Evolutionary conservation across 306 rosid genomes (phyloP).

Genomic region (Vigna reflexopilosa): DNA sequence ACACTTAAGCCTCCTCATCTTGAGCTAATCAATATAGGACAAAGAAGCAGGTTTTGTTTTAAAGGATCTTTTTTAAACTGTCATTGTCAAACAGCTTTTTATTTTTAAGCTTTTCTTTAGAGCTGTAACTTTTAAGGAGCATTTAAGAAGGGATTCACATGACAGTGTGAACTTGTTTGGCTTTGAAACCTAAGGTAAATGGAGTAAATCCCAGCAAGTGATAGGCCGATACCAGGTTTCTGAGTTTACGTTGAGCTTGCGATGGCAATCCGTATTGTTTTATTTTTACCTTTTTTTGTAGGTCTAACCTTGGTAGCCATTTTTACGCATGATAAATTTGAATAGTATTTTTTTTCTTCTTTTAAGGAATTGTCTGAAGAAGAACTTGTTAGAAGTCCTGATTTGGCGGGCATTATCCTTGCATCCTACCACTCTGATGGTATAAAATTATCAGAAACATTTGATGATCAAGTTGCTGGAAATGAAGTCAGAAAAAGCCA

Average conservation of each 20-base stretch:
- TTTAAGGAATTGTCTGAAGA: constrained; percentile 46
- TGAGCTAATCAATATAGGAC: neutral
- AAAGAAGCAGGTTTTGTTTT: neutral
- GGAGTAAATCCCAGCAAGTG: constrained; percentile 28
- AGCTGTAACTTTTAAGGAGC: neutral
- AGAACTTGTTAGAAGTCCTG: constrained; percentile 43
- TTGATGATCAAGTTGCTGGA: constrained; percentile 36
- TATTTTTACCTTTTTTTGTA: neutral
- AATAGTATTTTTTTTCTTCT: constrained; percentile 9
- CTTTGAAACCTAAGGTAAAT: constrained; percentile 28
- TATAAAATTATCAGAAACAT: constrained; percentile 41
- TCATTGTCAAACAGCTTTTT: neutral
- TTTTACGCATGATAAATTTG: constrained; percentile 34
- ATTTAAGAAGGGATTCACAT: constrained; percentile 34
- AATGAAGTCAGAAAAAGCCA: constrained; percentile 47
- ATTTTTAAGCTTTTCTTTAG: neutral
- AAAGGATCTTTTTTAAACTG: neutral
- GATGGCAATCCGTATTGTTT: constrained; percentile 9
- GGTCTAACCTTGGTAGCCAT: constrained; percentile 24
- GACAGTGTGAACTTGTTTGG: constrained; percentile 28
- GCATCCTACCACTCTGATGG: constrained; percentile 43
- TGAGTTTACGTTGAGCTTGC: constrained; percentile 12
- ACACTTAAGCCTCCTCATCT: neutral
- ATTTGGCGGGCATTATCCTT: constrained; percentile 38
- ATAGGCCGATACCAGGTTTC: constrained; percentile 16